Conservation (phyloP, 768 basidiomycete genomes). For the Phaeotremella skinneri region DNA sequence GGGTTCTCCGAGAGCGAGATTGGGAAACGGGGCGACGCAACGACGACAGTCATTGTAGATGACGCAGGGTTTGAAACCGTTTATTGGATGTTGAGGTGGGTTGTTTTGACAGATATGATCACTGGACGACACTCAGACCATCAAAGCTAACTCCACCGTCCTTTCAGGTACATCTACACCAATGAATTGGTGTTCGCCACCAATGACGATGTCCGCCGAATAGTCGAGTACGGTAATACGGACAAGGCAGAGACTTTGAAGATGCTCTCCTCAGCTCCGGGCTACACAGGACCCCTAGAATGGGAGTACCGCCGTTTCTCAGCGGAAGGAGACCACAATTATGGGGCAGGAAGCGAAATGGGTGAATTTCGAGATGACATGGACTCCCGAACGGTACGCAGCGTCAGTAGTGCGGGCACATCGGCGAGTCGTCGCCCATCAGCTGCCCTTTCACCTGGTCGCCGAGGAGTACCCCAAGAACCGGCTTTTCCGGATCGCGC, state of each 20-base stretch:
- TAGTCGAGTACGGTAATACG: conserved; percentile 66
- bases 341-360: conserved; percentile 37
- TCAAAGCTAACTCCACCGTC: background rate
- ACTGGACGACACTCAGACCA: background rate
- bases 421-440: background rate
- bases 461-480: too few species aligned
- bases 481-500: too few species aligned
- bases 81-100: conserved; percentile 72
- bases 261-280: conserved; percentile 55
- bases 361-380: conserved; percentile 50
- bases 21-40: conserved; percentile 58
- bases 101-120: background rate
- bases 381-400: conserved; percentile 21
- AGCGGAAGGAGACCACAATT: conserved; percentile 51
- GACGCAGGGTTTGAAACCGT: conserved; percentile 75
- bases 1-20: conserved; percentile 63
- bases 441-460: conserved; percentile 8
- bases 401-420: conserved; percentile 24
- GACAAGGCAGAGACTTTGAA: conserved; percentile 60
- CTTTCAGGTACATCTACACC: conserved; percentile 58
- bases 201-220: conserved; percentile 65
- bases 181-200: conserved; percentile 71
- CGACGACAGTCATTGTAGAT: conserved; percentile 66
- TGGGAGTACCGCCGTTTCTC: conserved; percentile 63
- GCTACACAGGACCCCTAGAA: conserved; percentile 62